phyloP scores from a whole-genome alignment of 2,329 filamentous ascomycete genomes.

The Endoconidiophora polonica region DNA sequence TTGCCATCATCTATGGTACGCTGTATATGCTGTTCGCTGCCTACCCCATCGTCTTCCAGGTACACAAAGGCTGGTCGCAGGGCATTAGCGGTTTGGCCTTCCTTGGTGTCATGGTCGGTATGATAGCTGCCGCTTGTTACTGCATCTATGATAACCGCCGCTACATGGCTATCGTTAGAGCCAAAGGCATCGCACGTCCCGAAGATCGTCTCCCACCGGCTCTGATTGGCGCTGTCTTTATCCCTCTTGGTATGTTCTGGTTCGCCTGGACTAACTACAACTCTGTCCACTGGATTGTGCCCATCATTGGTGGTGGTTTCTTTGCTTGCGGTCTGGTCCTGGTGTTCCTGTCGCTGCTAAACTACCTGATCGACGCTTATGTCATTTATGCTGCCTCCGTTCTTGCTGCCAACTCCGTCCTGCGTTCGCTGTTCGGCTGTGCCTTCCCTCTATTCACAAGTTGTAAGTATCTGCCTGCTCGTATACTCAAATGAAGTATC shows the following conservation, averaged over 20 bases:
- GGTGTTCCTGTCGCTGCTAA: conserved; percentile 49
- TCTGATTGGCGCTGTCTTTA: conserved; percentile 39
- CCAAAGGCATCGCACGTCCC: conserved; percentile 41
- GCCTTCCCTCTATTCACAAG: conserved; percentile 58
- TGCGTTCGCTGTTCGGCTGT: conserved; percentile 56
- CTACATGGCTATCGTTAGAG: conserved; percentile 28
- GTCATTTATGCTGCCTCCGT: conserved; percentile 63
- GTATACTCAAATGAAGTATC: no score
- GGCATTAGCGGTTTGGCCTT: conserved; percentile 46
- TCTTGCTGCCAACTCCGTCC: conserved; percentile 53
- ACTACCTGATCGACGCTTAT: conserved; percentile 54
- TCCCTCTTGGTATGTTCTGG: conserved; percentile 47
- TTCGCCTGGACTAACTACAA: conserved; percentile 47
- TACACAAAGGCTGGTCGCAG: conserved; percentile 37
- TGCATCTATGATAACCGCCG: conserved; percentile 36
- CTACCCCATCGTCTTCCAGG: conserved; percentile 46
- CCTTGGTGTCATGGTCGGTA: conserved; percentile 46
- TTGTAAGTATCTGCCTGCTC: not conserved
- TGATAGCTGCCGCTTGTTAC: conserved; percentile 38
- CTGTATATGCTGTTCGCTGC: conserved; percentile 38
- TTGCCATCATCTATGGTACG: conserved; percentile 40
- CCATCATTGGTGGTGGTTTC: conserved; percentile 25
- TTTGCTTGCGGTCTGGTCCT: conserved; percentile 42
- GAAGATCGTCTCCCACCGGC: conserved; percentile 45
- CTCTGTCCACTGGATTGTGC: conserved; percentile 40